These are phyloP conservation scores for Trifolium pratense DNA, from an alignment of 306 rosid species.

Conservation along the genomic window DNA sequence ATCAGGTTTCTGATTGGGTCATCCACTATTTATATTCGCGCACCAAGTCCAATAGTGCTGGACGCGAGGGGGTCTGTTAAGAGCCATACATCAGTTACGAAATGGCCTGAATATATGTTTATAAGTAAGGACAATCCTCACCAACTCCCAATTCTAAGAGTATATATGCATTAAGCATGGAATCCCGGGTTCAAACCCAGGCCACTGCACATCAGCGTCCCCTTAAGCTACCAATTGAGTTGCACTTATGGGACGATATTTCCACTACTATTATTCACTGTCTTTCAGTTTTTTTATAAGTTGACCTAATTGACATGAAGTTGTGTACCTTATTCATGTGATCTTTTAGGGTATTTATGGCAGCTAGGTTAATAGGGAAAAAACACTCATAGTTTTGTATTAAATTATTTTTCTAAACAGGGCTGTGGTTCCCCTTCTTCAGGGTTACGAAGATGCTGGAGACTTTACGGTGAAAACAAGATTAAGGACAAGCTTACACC, in stretches of 20 bases:
- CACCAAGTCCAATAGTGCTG: too few species aligned
- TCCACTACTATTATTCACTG: neutral
- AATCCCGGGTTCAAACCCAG: too few species aligned
- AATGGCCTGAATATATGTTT: too few species aligned
- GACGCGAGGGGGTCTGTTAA: too few species aligned
- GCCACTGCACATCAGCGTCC: too few species aligned
- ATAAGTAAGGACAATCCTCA: too few species aligned
- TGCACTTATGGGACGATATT: neutral
- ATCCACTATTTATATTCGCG: too few species aligned
- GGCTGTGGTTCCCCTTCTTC: conserved; percentile 96
- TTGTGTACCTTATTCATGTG: neutral
- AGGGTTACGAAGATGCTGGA: conserved; percentile 99
- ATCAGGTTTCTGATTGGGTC: too few species aligned
- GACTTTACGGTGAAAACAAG: conserved; percentile 82
- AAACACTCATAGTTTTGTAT: conserved; percentile 56
- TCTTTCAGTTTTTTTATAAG: neutral
- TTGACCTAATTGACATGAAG: conserved; percentile 28
- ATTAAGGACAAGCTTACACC: conserved; percentile 84
- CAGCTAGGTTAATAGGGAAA: conserved; percentile 39
- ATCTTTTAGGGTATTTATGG: conserved; percentile 39
- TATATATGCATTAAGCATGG: too few species aligned
- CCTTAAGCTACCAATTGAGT: too few species aligned
- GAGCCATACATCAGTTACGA: too few species aligned
- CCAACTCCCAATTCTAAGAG: too few species aligned
- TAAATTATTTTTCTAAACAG: conserved; percentile 74